These are phyloP conservation scores for Debaryomyces sp. DNA, from an alignment of 1,139 yeast species.

Conservation along the genomic window DNA sequence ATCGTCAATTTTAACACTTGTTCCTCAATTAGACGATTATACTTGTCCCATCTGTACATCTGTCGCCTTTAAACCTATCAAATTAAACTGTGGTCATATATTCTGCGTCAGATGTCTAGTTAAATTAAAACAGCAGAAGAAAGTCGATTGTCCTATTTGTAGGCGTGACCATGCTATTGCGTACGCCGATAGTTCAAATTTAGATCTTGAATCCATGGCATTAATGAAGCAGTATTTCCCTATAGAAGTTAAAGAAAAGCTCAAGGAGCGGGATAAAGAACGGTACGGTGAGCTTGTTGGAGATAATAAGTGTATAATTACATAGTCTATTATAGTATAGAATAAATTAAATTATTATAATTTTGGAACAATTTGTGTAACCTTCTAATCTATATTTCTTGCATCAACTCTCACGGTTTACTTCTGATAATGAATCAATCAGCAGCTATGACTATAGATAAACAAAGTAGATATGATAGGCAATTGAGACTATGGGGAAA, in stretches of 20 bases:
- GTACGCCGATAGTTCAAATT: constrained; percentile 59
- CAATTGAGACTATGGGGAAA: constrained; percentile 89
- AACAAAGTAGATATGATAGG: constrained; percentile 69
- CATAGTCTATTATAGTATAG: constrained; percentile 6
- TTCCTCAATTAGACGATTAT: constrained; percentile 77
- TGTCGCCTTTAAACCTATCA: constrained; percentile 71
- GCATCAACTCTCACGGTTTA: neutral
- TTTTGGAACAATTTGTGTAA: constrained; percentile 1
- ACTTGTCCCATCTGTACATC: constrained; percentile 72
- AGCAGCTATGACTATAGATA: constrained; percentile 34
- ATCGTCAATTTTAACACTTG: constrained; percentile 51
- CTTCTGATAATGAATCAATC: neutral
- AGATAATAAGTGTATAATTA: constrained; percentile 13
- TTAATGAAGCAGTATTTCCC: constrained; percentile 67
- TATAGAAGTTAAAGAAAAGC: constrained; percentile 62
- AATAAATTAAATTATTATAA: neutral
- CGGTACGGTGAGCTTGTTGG: constrained; percentile 34
- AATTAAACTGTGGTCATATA: constrained; percentile 62
- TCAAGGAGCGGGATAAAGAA: constrained; percentile 61
- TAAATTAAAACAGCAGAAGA: constrained; percentile 59
- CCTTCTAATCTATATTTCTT: neutral
- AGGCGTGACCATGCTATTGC: constrained; percentile 53
- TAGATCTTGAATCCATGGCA: constrained; percentile 56
- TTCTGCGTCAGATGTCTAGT: constrained; percentile 75
- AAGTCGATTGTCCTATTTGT: constrained; percentile 70